A percentile compares a stretch with the other conserved stretches of the same genome.
phyloP scores from a whole-genome alignment of 208 protist species.

The Crithidia sp. region DNA sequence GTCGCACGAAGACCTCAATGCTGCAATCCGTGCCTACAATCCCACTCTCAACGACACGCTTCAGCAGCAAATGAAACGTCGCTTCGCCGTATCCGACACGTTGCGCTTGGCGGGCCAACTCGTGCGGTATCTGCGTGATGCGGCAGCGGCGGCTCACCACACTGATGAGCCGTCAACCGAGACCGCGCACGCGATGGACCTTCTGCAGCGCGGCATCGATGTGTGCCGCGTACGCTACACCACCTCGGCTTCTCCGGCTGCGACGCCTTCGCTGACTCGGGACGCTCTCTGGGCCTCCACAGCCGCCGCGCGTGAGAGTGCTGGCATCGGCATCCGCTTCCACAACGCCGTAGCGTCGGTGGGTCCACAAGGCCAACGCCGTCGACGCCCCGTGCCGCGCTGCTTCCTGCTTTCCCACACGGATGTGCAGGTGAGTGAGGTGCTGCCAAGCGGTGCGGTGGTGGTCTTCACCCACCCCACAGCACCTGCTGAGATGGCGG shows the following conservation, averaged over 20 bases:
- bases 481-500: slow-evolving; percentile 28
- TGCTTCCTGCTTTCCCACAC: slow-evolving; percentile 38
- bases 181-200: slow-evolving; percentile 7
- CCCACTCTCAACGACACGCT: slow-evolving; percentile 50
- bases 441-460: slow-evolving; percentile 67
- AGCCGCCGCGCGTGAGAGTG: slow-evolving; percentile 19
- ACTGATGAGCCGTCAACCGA: not conserved
- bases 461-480: slow-evolving; percentile 68
- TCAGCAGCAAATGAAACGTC: slow-evolving; percentile 32
- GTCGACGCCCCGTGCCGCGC: slow-evolving; percentile 20
- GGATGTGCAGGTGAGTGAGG: slow-evolving; percentile 75
- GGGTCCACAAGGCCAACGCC: slow-evolving; percentile 2
- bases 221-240: slow-evolving; percentile 20
- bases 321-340: slow-evolving; percentile 23
- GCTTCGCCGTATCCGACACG: slow-evolving; percentile 35
- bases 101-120: slow-evolving; percentile 35
- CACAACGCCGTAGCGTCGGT: slow-evolving; percentile 2
- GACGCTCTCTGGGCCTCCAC: slow-evolving; percentile 19
- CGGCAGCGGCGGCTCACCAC: slow-evolving; percentile 4
- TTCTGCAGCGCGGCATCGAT: slow-evolving; percentile 23
- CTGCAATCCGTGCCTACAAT: slow-evolving; percentile 41
- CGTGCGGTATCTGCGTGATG: slow-evolving; percentile 38
- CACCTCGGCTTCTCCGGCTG: not conserved
- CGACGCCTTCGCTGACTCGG: not conserved
- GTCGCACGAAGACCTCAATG: slow-evolving; percentile 1